These are phyloP conservation scores for Chlorella sorokiniana DNA, from an alignment of 139 green algal genomes.

Conservation along the genomic window DNA sequence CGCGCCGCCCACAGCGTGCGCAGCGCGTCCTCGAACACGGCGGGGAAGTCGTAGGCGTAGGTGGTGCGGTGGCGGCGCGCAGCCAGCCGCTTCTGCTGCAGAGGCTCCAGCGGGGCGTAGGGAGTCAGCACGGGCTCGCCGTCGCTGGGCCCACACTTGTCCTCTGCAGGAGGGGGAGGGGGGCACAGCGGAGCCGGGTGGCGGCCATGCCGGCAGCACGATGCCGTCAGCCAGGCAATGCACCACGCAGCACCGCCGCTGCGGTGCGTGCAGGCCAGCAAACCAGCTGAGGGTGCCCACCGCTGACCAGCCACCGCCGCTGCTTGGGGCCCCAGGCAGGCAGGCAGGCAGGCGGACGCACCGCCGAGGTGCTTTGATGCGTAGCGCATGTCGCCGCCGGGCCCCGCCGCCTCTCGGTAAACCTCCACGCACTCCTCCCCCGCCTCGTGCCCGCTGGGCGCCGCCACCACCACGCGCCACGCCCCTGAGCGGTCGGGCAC, in stretches of 20 bases:
- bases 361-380: conserved; percentile 5
- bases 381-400: conserved; percentile 27
- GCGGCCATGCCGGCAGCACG: not conserved
- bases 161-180: not conserved
- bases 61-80: conserved; percentile 84
- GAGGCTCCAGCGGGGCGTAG: conserved; percentile 77
- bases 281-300: not conserved
- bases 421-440: conserved; percentile 88
- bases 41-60: conserved; percentile 97
- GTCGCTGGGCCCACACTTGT: conserved; percentile 52
- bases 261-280: not conserved
- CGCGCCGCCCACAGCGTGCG: conserved; percentile 74
- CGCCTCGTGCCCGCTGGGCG: conserved; percentile 88
- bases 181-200: not conserved
- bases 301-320: not conserved
- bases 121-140: conserved; percentile 60
- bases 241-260: not conserved
- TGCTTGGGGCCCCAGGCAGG: not conserved
- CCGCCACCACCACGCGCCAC: conserved; percentile 86
- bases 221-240: not conserved
- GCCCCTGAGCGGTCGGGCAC: conserved; percentile 51
- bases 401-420: conserved; percentile 76
- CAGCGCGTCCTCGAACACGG: conserved; percentile 89
- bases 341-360: not conserved
- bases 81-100: conserved; percentile 82